Evolutionary conservation across 116 monocot species (phyloP).

Genomic region (Cymodocea nodosa): DNA sequence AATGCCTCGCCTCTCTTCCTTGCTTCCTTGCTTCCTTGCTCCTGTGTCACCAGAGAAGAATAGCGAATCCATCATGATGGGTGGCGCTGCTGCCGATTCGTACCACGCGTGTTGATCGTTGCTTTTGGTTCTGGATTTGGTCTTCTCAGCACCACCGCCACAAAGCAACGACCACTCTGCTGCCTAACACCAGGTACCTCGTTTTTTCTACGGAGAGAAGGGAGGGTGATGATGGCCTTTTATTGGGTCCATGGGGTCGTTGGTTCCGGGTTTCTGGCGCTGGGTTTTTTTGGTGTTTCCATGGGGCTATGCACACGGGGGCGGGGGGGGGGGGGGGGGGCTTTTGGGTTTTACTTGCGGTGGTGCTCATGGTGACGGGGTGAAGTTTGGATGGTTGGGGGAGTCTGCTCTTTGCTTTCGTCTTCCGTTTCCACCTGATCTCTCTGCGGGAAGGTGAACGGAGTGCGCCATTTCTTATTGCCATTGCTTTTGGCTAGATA

Average conservation of each 20-base stretch:
- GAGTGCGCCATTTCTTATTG: neutral
- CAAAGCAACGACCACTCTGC: neutral
- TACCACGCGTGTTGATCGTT: neutral
- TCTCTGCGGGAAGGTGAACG: constrained; percentile 1
- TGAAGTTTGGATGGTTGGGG: neutral
- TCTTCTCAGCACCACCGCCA: neutral
- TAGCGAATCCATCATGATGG: too few species aligned
- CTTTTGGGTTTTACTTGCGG: neutral
- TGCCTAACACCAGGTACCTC: neutral
- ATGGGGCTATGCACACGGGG: neutral
- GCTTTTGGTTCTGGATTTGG: neutral
- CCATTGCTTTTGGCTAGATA: neutral
- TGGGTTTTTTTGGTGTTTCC: neutral
- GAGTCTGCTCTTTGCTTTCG: neutral
- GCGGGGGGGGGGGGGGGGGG: too few species aligned
- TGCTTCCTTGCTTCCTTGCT: too few species aligned
- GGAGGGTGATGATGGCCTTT: neutral
- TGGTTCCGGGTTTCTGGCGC: neutral
- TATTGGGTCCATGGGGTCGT: too few species aligned
- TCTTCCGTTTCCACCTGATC: constrained; percentile 1
- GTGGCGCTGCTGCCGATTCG: too few species aligned
- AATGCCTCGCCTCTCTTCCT: too few species aligned
- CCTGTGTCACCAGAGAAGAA: too few species aligned
- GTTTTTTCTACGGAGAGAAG: neutral
- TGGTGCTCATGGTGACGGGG: neutral